phyloP scores from a whole-genome alignment of 2,329 filamentous ascomycete species.

The Ophiostoma perfectum region DNA sequence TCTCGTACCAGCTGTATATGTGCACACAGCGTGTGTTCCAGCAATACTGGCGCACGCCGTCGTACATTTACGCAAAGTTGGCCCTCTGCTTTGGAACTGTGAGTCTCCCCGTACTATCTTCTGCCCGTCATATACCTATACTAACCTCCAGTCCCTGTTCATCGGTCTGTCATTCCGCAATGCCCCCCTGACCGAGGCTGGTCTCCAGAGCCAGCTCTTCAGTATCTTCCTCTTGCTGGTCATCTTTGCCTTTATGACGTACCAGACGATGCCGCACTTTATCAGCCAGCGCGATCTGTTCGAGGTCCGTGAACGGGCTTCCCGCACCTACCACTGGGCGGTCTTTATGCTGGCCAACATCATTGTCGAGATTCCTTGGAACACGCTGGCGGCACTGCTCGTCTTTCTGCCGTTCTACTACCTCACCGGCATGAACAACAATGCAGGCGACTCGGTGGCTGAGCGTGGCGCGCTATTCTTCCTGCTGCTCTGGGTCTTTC shows the following conservation, averaged over 20 bases:
- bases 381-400: slow-evolving; percentile 37
- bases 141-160: slow-evolving; percentile 49
- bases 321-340: slow-evolving; percentile 60
- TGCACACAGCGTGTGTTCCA: slow-evolving; percentile 63
- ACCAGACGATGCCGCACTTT: slow-evolving; percentile 63
- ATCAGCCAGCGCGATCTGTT: slow-evolving; percentile 61
- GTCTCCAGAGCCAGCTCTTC: slow-evolving; percentile 62
- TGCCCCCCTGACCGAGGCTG: slow-evolving; percentile 52
- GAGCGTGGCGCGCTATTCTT: slow-evolving; percentile 75
- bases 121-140: background rate
- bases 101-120: slow-evolving; percentile 27
- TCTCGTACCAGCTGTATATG: slow-evolving; percentile 53
- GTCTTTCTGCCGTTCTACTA: slow-evolving; percentile 60
- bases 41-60: slow-evolving; percentile 72
- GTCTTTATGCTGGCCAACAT: slow-evolving; percentile 62
- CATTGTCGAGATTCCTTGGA: slow-evolving; percentile 63
- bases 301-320: slow-evolving; percentile 60
- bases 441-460: slow-evolving; percentile 57
- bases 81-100: slow-evolving; percentile 39
- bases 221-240: slow-evolving; percentile 51
- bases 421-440: slow-evolving; percentile 59
- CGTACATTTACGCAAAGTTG: slow-evolving; percentile 68
- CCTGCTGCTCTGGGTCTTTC: slow-evolving; percentile 70
- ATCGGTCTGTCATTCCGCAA: slow-evolving; percentile 61
- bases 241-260: slow-evolving; percentile 56